Base-by-base conservation (phyloP, 2,329 filamentous ascomycete genomes). In the Neospermospora avenae region DNA sequence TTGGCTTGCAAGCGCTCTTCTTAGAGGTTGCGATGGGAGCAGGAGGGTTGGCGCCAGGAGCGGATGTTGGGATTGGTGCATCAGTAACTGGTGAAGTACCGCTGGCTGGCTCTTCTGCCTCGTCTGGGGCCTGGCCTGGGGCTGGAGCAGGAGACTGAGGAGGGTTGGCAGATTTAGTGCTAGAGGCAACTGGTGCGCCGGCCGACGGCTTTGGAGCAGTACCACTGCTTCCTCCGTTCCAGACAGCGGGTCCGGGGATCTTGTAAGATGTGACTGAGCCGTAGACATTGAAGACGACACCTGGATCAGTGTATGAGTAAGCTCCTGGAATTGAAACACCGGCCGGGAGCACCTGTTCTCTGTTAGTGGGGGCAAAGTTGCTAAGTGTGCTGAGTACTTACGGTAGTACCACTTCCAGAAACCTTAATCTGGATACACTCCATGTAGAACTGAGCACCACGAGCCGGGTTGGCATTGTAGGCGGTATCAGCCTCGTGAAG, bases 401-500 rank as follows among this genome's bases (percentile, higher is more conserved):
- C 55, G 20, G 54, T 54, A 11, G 52, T 16, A 20, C 64, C 66
- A 18, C 68, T 67, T 13, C 70, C 71, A 34, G 69, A 71, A 45
- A 77, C 72, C 58, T 71, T 74, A 61, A 78, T 65, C 67, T 78
- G 75, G 20, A 76, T 70, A 68, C 75, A 78, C 64, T 74, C 74
- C 69, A 75, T 74, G 68, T 79, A 79, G 62, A 78, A 73, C 63
- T 78, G 77, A 18, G 76, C 75, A 52, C 76, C 76, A 49, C 68
- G 69, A 1, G 52, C 63, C 14, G 64, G 42, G 55, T 66, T 62
- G 13, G 34, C 55, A 34, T 28, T 59, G 31, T 16, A 64, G 42
- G 45, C 66, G 60, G 69, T 70, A 64, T 71, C 68, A 28, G 71
- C 73, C 67, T 77, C 74, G 63, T 79, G 76, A 10, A 78, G 73